phyloP scores from a whole-genome alignment of 495 filamentous ascomycete species.

The Achaetomiella virescens region DNA sequence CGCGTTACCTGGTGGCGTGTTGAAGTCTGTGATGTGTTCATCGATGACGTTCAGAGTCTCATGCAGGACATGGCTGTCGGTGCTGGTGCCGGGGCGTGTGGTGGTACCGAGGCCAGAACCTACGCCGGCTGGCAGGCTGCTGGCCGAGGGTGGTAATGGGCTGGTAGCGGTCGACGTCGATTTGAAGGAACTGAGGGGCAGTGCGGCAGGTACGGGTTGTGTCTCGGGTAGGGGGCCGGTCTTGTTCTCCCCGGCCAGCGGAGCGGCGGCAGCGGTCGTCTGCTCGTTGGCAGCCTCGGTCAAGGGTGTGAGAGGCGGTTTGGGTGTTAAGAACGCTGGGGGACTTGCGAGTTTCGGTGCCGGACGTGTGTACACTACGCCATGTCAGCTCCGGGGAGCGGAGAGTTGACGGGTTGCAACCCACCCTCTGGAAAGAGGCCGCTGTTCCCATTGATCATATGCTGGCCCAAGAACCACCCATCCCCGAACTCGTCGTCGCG shows the following conservation, averaged over 20 bases:
- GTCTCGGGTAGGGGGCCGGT: constrained; percentile 35
- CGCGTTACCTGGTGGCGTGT: constrained; percentile 55
- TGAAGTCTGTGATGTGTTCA: constrained; percentile 94
- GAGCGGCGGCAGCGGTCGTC: constrained; percentile 16
- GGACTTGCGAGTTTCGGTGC: constrained; percentile 35
- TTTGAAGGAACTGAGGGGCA: constrained; percentile 38
- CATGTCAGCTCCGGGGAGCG: constrained; percentile 12
- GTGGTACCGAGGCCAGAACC: constrained; percentile 16
- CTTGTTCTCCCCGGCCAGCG: constrained; percentile 38
- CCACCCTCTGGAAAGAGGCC: constrained; percentile 89
- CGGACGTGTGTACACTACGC: constrained; percentile 48
- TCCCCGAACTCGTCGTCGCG: constrained; percentile 96
- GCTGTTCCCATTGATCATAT: constrained; percentile 63
- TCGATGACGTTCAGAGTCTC: constrained; percentile 96
- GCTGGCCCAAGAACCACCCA: constrained; percentile 92
- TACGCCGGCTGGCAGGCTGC: constrained; percentile 17
- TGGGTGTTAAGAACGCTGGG: constrained; percentile 22
- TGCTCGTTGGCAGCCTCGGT: constrained; percentile 27
- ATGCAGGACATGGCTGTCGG: constrained; percentile 80
- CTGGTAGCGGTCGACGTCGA: constrained; percentile 15
- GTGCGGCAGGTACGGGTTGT: constrained; percentile 24
- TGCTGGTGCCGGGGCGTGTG: constrained; percentile 33
- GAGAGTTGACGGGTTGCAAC: constrained; percentile 16
- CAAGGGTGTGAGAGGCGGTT: constrained; percentile 26
- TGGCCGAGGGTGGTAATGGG: constrained; percentile 15